These are phyloP conservation scores for Pholiota molesta DNA, from an alignment of 768 basidiomycete species.

Conservation along the genomic window DNA sequence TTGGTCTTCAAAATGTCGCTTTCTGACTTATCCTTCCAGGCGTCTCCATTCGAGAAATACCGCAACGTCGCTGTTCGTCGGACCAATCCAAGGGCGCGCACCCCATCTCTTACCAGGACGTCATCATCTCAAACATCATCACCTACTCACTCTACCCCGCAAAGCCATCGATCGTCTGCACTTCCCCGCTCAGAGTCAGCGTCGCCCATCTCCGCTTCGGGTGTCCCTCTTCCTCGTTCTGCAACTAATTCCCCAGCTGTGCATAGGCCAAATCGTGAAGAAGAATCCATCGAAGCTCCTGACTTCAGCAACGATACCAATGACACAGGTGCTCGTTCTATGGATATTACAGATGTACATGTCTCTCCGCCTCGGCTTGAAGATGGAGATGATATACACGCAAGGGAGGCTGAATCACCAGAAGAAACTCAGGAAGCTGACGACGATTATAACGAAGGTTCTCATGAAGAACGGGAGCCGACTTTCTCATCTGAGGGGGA, in stretches of 20 bases:
- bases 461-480: slow-evolving; percentile 46
- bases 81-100: slow-evolving; percentile 52
- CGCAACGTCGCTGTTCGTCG: slow-evolving; percentile 61
- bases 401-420: slow-evolving; percentile 22
- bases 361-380: slow-evolving; percentile 42
- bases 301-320: slow-evolving; percentile 35
- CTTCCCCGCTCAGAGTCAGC: slow-evolving; percentile 40
- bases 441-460: slow-evolving; percentile 21
- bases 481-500: slow-evolving; percentile 76
- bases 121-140: slow-evolving; percentile 62
- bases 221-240: slow-evolving; percentile 56
- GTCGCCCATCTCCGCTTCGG: slow-evolving; percentile 50
- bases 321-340: slow-evolving; percentile 40
- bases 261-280: slow-evolving; percentile 29
- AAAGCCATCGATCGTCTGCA: slow-evolving; percentile 50
- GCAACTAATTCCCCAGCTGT: slow-evolving; percentile 50
- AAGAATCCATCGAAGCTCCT: slow-evolving; percentile 19
- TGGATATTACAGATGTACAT: slow-evolving; percentile 59
- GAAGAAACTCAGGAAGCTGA: slow-evolving; percentile 23
- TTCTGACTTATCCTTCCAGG: slow-evolving; percentile 35
- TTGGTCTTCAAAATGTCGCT: neutral
- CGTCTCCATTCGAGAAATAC: slow-evolving; percentile 63
- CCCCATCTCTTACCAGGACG: slow-evolving; percentile 69
- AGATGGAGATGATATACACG: slow-evolving; percentile 18
- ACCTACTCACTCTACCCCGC: slow-evolving; percentile 65